Evolutionary conservation across 2,329 filamentous ascomycete genomes (phyloP).

Genomic region (Pseudohalonectria lignicola): DNA sequence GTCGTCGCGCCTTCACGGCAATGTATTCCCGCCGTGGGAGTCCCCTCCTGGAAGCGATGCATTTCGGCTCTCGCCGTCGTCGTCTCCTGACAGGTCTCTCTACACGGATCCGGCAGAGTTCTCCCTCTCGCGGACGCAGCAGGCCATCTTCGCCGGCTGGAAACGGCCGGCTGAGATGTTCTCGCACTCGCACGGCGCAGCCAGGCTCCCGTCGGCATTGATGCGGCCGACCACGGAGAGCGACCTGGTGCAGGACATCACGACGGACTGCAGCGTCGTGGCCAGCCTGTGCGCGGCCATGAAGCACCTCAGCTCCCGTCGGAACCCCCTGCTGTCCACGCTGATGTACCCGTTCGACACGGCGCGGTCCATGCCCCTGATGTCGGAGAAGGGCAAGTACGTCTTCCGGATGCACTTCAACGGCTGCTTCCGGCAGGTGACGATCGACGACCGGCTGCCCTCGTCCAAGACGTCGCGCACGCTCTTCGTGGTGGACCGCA

Average conservation of each 20-base stretch:
- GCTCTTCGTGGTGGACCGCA: constrained; percentile 79
- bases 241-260: constrained; percentile 90
- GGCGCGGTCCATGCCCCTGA: constrained; percentile 39
- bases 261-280: constrained; percentile 94
- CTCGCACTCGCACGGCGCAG: constrained; percentile 15
- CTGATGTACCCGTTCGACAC: constrained; percentile 65
- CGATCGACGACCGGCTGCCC: constrained; percentile 82
- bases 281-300: constrained; percentile 82
- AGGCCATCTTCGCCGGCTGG: constrained; percentile 73
- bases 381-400: constrained; percentile 79
- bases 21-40: constrained; percentile 80
- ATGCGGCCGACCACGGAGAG: constrained; percentile 38
- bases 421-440: constrained; percentile 76
- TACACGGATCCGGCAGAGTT: constrained; percentile 66
- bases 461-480: constrained; percentile 62
- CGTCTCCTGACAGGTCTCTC: constrained; percentile 26
- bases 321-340: constrained; percentile 57
- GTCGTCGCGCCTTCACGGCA: constrained; percentile 71
- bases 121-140: constrained; percentile 63
- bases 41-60: constrained; percentile 44
- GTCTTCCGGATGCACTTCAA: constrained; percentile 92
- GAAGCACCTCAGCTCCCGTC: constrained; percentile 56
- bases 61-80: constrained; percentile 51
- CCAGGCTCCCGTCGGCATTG: constrained; percentile 7
- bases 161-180: constrained; percentile 62